Conservation (phyloP, 305 asterid genomes). For the Nicotiana rustica region DNA sequence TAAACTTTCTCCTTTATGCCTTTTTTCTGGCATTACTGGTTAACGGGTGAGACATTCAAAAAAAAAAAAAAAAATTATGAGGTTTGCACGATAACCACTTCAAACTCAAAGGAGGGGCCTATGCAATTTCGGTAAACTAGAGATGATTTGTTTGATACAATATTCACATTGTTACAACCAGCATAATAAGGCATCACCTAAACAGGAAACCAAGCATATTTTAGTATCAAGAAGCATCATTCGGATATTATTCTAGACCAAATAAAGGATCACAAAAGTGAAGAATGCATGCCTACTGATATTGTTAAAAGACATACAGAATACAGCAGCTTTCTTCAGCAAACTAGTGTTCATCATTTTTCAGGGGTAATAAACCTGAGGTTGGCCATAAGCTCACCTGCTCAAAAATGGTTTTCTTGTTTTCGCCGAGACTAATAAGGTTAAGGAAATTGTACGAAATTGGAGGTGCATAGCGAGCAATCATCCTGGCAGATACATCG, state of each 20-base stretch:
- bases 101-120: conserved; percentile 24
- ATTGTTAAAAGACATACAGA: not conserved
- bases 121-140: not conserved
- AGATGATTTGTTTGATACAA: not conserved
- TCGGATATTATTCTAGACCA: not conserved
- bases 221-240: conserved; percentile 23
- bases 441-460: conserved; percentile 96
- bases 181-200: not conserved
- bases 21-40: conserved; percentile 14
- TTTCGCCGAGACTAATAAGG: conserved; percentile 82
- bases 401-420: conserved; percentile 84
- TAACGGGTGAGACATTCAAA: not conserved
- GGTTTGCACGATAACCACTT: not conserved
- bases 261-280: conserved; percentile 2
- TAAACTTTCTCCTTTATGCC: conserved; percentile 2
- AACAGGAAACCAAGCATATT: not conserved
- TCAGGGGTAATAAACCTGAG: not conserved
- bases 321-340: conserved; percentile 24
- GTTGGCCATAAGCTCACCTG: conserved; percentile 59
- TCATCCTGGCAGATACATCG: conserved; percentile 72
- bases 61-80: not conserved
- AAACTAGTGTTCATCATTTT: not conserved
- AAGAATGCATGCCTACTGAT: conserved; percentile 23
- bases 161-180: conserved; percentile 26
- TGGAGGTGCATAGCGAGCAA: conserved; percentile 99